Conservation (phyloP, 352 stramenopile genomes). For the Pythium myriotylum region DNA sequence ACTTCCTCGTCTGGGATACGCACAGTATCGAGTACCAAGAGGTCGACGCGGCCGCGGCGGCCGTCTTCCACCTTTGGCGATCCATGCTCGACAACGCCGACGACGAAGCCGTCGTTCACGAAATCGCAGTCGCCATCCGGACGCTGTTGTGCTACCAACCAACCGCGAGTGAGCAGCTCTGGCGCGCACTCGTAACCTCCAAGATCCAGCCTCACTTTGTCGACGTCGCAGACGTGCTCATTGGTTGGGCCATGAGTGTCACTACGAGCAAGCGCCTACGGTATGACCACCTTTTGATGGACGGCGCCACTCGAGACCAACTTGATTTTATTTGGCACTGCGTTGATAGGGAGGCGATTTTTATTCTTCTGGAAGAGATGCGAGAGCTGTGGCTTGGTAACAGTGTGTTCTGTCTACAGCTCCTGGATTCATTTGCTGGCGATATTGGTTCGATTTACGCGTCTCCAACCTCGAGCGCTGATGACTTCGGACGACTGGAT, state of each 20-base stretch:
- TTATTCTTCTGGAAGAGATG: conserved; percentile 33
- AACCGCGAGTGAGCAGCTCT: conserved; percentile 8
- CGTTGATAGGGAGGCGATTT: conserved; percentile 23
- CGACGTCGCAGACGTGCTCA: conserved; percentile 34
- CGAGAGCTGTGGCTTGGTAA: conserved; percentile 35
- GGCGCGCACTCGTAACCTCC: conserved; percentile 19
- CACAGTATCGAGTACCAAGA: conserved; percentile 27
- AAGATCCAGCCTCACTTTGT: conserved; percentile 40
- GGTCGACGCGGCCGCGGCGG: conserved; percentile 21
- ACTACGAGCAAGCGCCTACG: conserved; percentile 24
- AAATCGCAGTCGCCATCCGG: conserved; percentile 20
- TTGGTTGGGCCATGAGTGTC: conserved; percentile 33
- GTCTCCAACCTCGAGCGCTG: not conserved
- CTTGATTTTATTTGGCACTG: not conserved
- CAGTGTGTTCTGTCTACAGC: conserved; percentile 35
- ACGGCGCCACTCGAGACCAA: not conserved
- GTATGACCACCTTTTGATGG: conserved; percentile 11
- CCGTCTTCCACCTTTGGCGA: conserved; percentile 28
- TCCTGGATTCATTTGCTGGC: conserved; percentile 30
- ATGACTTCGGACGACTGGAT: conserved; percentile 28
- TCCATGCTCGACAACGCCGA: conserved; percentile 27
- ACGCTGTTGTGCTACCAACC: conserved; percentile 27
- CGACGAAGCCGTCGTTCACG: conserved; percentile 25
- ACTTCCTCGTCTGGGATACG: conserved; percentile 18
- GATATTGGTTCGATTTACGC: conserved; percentile 30